Percentiles rank a stretch among this genome's conserved stretches.
These are phyloP conservation scores for Aphanomyces invadans DNA, from an alignment of 352 stramenopile species.

Conservation along the genomic window DNA sequence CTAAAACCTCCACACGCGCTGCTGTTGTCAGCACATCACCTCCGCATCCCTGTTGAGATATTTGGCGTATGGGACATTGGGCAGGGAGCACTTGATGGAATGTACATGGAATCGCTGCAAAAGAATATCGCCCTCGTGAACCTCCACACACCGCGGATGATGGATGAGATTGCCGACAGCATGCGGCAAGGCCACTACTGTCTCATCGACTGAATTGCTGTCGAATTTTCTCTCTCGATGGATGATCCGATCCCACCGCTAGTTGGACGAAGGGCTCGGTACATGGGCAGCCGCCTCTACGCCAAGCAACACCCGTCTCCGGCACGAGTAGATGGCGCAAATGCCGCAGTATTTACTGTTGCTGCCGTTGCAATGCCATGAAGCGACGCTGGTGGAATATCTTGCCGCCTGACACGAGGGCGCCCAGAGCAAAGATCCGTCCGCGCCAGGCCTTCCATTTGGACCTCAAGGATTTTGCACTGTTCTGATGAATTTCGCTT, in stretches of 20 bases:
- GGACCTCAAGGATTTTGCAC: conserved; percentile 27
- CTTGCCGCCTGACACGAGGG: no score
- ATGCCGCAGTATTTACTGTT: conserved; percentile 73
- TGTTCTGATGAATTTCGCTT: no score
- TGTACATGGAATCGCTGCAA: conserved; percentile 71
- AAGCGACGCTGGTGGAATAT: conserved; percentile 61
- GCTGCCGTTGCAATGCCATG: conserved; percentile 77
- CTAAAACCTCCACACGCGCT: no score
- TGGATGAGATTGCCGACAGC: conserved; percentile 59
- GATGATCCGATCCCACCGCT: conserved; percentile 58
- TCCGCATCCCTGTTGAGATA: conserved; percentile 50
- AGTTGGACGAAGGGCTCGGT: no score
- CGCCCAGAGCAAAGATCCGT: conserved; percentile 57
- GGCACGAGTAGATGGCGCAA: conserved; percentile 64
- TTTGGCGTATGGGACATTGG: conserved; percentile 59
- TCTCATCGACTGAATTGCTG: background rate
- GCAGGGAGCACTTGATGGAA: conserved; percentile 60
- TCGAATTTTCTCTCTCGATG: conserved; percentile 25
- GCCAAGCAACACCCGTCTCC: conserved; percentile 41
- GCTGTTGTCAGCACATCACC: no score
- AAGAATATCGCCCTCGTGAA: conserved; percentile 75
- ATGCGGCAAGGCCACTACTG: conserved; percentile 36
- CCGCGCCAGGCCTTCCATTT: conserved; percentile 40
- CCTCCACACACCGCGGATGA: conserved; percentile 46
- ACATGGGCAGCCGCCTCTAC: conserved; percentile 44